These are phyloP conservation scores for Fusarium foetens DNA, from an alignment of 2,329 filamentous ascomycete genomes.

Conservation along the genomic window DNA sequence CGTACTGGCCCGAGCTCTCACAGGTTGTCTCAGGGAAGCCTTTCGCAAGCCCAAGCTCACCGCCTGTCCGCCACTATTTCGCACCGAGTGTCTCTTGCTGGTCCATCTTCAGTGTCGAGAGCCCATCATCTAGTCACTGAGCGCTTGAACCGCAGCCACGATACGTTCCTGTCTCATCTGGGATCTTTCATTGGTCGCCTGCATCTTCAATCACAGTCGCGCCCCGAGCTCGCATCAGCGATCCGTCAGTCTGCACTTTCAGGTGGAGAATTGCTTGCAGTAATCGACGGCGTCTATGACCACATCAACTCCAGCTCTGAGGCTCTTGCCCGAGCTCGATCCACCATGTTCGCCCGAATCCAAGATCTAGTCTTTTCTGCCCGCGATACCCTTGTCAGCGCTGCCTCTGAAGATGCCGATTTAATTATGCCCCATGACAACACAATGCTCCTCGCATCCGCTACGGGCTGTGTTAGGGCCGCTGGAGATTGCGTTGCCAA, in stretches of 20 bases:
- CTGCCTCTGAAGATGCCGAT: slow-evolving; percentile 76
- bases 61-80: slow-evolving; percentile 67
- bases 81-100: slow-evolving; percentile 82
- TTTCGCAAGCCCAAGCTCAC: slow-evolving; percentile 52
- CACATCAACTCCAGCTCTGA: slow-evolving; percentile 77
- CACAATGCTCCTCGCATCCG: slow-evolving; percentile 77
- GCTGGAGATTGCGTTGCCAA: slow-evolving; percentile 92
- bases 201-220: slow-evolving; percentile 91
- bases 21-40: slow-evolving; percentile 52
- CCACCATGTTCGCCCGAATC: slow-evolving; percentile 82
- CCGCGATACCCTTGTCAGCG: slow-evolving; percentile 77
- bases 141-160: slow-evolving; percentile 81
- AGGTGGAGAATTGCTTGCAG: slow-evolving; percentile 79
- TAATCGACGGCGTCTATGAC: slow-evolving; percentile 84
- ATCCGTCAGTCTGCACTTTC: slow-evolving; percentile 86
- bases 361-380: slow-evolving; percentile 83
- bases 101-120: slow-evolving; percentile 69
- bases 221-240: slow-evolving; percentile 81
- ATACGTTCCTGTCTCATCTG: slow-evolving; percentile 88
- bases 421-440: slow-evolving; percentile 85
- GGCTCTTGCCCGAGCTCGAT: slow-evolving; percentile 73
- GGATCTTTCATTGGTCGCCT: slow-evolving; percentile 92
- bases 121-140: slow-evolving; percentile 84
- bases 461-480: slow-evolving; percentile 87
- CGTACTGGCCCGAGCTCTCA: slow-evolving; percentile 46